phyloP scores from a whole-genome alignment of 2,329 filamentous ascomycete genomes.

The Alternaria dauci region DNA sequence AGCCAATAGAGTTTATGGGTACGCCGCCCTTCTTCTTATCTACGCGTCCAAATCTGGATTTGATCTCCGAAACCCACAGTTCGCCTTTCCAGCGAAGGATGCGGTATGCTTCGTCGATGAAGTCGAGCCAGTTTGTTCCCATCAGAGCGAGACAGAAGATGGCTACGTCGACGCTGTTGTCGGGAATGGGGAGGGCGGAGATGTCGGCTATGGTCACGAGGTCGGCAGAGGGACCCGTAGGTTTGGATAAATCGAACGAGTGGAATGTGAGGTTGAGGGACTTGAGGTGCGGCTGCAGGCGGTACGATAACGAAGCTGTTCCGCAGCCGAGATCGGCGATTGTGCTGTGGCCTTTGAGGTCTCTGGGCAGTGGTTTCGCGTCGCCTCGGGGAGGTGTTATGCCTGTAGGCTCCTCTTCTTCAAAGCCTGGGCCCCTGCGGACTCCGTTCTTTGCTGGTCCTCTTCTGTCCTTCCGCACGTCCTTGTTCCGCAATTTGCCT shows the following conservation, averaged over 20 bases:
- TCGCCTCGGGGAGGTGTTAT: conserved; percentile 25
- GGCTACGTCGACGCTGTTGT: conserved; percentile 81
- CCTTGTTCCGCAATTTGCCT: conserved; percentile 61
- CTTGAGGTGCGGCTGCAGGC: conserved; percentile 69
- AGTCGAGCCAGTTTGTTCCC: conserved; percentile 98
- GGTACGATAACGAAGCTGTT: conserved; percentile 80
- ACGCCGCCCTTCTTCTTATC: conserved; percentile 58
- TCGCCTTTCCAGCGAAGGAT: conserved; percentile 93
- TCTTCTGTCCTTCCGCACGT: conserved; percentile 53
- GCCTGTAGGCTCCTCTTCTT: conserved; percentile 15
- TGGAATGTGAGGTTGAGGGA: conserved; percentile 77
- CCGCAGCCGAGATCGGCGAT: conserved; percentile 95
- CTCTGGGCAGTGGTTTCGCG: conserved; percentile 71
- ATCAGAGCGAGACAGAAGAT: conserved; percentile 97
- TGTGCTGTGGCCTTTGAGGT: conserved; percentile 71
- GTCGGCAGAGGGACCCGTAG: conserved; percentile 72
- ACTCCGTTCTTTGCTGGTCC: conserved; percentile 44
- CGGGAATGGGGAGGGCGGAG: conserved; percentile 77
- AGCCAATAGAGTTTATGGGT: conserved; percentile 71
- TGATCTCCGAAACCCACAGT: conserved; percentile 97
- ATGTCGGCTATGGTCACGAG: conserved; percentile 91
- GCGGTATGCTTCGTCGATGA: conserved; percentile 94
- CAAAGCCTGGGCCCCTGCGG: conserved; percentile 18
- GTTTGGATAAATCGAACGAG: conserved; percentile 87
- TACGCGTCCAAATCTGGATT: conserved; percentile 81